Conservation (phyloP, 2,329 filamentous ascomycete genomes). For the Cryphonectria carpinicola region DNA sequence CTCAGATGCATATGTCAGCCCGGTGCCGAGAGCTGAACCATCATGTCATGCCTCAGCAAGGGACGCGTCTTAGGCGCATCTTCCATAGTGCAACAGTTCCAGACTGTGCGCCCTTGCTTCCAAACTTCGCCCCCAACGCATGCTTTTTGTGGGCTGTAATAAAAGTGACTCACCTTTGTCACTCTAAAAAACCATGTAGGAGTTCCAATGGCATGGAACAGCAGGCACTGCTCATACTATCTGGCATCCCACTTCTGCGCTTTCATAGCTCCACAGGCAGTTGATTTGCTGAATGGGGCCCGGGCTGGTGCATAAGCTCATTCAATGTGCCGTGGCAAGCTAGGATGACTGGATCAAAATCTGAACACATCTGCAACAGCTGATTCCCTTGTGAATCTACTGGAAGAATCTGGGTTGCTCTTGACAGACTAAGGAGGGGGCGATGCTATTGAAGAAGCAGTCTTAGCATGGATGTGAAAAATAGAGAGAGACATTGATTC, state of each 20-base stretch:
- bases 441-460: not conserved
- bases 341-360: not conserved
- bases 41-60: constrained; percentile 1
- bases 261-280: not conserved
- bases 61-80: constrained; percentile 7
- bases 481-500: not conserved
- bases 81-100: not conserved
- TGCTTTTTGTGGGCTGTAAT: not conserved
- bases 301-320: not conserved
- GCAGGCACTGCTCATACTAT: not conserved
- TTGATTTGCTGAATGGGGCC: not conserved
- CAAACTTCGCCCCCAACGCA: not conserved
- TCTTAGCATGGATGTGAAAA: not conserved
- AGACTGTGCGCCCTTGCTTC: not conserved
- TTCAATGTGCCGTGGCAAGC: not conserved
- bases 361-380: not conserved
- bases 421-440: not conserved
- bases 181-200: not conserved
- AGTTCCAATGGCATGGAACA: not conserved
- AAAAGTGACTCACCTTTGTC: not conserved
- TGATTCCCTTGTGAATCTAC: not conserved
- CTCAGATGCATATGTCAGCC: not conserved
- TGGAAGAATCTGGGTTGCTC: not conserved
- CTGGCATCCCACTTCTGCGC: not conserved
- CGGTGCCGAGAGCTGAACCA: not conserved